Conservation (phyloP, 2,329 filamentous ascomycete species). For the Penicillium polonicum region DNA sequence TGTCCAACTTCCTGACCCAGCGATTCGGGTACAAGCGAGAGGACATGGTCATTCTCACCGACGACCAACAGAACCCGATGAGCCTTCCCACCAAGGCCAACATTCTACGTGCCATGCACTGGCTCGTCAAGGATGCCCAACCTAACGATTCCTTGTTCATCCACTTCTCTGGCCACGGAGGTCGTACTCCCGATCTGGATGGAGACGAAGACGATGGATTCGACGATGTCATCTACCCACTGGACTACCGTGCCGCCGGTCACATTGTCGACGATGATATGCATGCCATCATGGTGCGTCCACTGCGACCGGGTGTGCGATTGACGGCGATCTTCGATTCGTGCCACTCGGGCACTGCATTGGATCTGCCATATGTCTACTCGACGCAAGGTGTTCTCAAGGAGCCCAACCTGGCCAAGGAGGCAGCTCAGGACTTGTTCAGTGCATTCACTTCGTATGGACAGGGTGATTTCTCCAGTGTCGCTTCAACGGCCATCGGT, state of each 20-base stretch:
- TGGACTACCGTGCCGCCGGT: slow-evolving; percentile 67
- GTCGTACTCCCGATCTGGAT: slow-evolving; percentile 69
- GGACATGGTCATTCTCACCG: slow-evolving; percentile 95
- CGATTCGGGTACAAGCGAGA: slow-evolving; percentile 88
- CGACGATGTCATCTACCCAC: slow-evolving; percentile 76
- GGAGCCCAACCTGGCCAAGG: slow-evolving; percentile 66
- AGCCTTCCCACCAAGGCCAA: slow-evolving; percentile 94
- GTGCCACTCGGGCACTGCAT: slow-evolving; percentile 65
- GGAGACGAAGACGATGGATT: slow-evolving; percentile 74
- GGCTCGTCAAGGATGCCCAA: slow-evolving; percentile 91
- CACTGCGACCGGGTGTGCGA: slow-evolving; percentile 83
- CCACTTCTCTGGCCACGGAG: slow-evolving; percentile 87
- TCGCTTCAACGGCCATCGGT: slow-evolving; percentile 74
- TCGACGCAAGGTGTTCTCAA: slow-evolving; percentile 66
- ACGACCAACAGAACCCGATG: slow-evolving; percentile 96
- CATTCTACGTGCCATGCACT: slow-evolving; percentile 93
- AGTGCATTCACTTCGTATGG: slow-evolving; percentile 72
- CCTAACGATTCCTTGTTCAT: slow-evolving; percentile 95
- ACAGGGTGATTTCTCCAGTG: slow-evolving; percentile 75
- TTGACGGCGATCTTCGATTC: slow-evolving; percentile 67
- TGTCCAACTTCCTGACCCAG: slow-evolving; percentile 83
- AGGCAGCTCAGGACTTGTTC: slow-evolving; percentile 63
- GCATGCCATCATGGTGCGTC: slow-evolving; percentile 72
- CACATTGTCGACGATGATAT: slow-evolving; percentile 79
- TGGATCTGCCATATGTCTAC: slow-evolving; percentile 68